phyloP scores from a whole-genome alignment of 495 filamentous ascomycete genomes.

The Penicillium subrubescens region DNA sequence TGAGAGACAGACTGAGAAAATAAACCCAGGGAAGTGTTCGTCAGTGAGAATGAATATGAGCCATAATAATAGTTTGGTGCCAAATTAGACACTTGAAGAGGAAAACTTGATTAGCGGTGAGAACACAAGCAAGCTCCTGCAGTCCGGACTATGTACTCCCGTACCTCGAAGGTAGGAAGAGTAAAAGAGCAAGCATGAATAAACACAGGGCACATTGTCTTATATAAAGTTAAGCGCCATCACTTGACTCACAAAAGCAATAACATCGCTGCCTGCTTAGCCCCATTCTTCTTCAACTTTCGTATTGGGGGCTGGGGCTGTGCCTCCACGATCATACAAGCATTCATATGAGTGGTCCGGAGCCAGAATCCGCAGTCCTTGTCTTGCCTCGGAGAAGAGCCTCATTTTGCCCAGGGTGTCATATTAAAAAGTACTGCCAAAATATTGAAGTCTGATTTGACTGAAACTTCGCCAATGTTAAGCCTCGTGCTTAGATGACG shows the following conservation, averaged over 20 bases:
- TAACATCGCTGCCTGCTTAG: background rate
- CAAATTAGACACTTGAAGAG: background rate
- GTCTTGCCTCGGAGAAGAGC: background rate
- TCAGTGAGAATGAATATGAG: background rate
- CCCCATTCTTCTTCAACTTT: background rate
- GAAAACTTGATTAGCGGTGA: background rate
- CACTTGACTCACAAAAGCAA: conserved; percentile 3
- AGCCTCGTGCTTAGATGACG: too few relatives aligned
- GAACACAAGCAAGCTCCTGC: background rate
- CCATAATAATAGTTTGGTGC: background rate
- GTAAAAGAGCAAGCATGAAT: background rate
- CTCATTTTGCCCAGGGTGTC: background rate
- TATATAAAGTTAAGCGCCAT: background rate
- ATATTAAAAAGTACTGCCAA: too few relatives aligned
- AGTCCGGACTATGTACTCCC: background rate
- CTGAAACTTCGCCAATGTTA: too few relatives aligned
- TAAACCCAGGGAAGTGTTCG: background rate
- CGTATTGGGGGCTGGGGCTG: background rate
- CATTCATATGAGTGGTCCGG: background rate
- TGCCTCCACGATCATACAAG: background rate
- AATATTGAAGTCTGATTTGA: too few relatives aligned
- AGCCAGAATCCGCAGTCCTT: background rate
- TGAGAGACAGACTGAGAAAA: background rate
- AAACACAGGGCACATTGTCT: background rate
- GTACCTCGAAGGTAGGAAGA: background rate